Conservation (phyloP, 495 filamentous ascomycete species). For the Aspergillus baeticus region DNA sequence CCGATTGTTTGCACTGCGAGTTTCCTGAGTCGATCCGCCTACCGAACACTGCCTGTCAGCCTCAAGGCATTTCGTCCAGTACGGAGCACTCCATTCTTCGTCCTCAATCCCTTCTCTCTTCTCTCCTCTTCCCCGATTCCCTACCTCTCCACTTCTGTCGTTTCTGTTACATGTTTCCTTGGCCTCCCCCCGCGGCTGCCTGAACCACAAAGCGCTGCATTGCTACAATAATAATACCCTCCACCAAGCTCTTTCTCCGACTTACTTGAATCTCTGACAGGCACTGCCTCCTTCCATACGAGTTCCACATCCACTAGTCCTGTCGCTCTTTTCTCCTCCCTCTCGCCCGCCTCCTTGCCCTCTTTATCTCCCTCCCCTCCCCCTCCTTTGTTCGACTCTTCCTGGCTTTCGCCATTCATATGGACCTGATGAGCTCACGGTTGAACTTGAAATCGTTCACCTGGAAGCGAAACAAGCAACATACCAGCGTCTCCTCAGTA, state of each 20-base stretch:
- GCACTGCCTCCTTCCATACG: slow-evolving; percentile 5
- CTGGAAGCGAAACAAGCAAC: slow-evolving; percentile 46
- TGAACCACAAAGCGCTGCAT: slow-evolving; percentile 6
- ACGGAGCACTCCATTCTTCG: neutral
- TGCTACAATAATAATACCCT: neutral
- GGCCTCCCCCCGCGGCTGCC: neutral
- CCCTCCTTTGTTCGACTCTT: slow-evolving; percentile 14
- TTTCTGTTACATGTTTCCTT: slow-evolving; percentile 7
- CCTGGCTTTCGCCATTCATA: slow-evolving; percentile 26
- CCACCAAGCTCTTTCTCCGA: neutral
- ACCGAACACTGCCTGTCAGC: slow-evolving; percentile 3
- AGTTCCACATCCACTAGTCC: slow-evolving; percentile 3
- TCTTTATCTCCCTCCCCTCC: slow-evolving; percentile 17
- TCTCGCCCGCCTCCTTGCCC: slow-evolving; percentile 8
- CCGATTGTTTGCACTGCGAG: neutral
- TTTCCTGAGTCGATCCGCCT: neutral
- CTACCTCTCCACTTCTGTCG: neutral
- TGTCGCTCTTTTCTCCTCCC: slow-evolving; percentile 2
- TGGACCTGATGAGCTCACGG: slow-evolving; percentile 53
- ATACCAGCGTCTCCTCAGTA: slow-evolving; percentile 19
- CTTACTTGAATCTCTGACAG: neutral
- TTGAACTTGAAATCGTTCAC: slow-evolving; percentile 50
- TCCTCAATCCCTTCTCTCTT: slow-evolving; percentile 10
- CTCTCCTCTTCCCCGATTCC: neutral
- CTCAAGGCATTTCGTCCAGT: neutral